Evolutionary conservation across 2,329 filamentous ascomycete genomes (phyloP), one percentile per base, ranked within the genome.

Genomic region (Verticillium dahliae): DNA sequence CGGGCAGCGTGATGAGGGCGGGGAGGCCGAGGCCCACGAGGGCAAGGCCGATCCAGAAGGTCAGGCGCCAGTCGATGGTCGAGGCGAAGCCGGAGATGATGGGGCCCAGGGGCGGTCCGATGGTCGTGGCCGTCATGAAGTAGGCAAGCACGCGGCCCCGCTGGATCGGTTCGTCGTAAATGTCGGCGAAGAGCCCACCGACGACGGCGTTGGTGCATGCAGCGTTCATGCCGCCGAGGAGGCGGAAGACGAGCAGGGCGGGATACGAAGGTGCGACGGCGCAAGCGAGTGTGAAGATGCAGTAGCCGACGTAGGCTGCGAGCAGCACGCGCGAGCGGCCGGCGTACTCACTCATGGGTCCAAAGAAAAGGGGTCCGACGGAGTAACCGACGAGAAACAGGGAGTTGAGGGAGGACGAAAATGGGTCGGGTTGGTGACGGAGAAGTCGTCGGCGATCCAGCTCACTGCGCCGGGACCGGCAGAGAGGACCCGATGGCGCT

Each of bases 21-120:
- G 45, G 45, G 9, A 50, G 11, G 5, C 86, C 87, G 0, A 74
- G 73, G 33, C 83, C 88, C 2, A 89, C 89, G 60, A 90, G 78
- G 18, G 92, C 89, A n/a, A 90, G 77, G 14, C 78, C 87, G 33
- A 91, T 81, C 83, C 88, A 90, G 69, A 90, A 90, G 1, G 82
- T 75, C 89, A 88, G 91, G 56, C 85, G 80, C 89, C 88, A 91
- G 33, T 81, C 83, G 33, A 89, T 80, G 1, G 78, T 70, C 1
- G 84, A 78, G 41, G 84, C 81, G 72, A 82, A 90, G 11, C 87
- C 88, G 0, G 85, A 85, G 27, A 88, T 79, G 15, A 88, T 83
- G 2, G 88, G 88, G 1, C 86, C 85, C 1, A 87, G 72, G n/a
- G 90, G 78, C 0, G 87, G 88, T 0, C 89, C 89, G 55, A 85